Conservation (phyloP, 345 rosid genomes). For the Lagerstroemia speciosa region DNA sequence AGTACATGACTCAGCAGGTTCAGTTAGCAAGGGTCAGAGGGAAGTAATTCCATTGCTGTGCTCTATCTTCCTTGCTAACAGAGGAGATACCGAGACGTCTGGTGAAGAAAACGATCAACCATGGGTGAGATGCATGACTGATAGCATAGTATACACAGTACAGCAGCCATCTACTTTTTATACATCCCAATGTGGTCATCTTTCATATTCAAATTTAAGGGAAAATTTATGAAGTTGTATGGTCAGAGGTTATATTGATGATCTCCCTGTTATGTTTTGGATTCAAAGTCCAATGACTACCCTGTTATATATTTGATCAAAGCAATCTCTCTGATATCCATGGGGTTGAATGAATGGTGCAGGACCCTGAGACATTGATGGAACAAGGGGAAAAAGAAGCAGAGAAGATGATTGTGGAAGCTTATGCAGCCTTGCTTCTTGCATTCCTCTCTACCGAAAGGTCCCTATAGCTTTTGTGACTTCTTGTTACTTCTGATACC, state of each 20-base stretch:
- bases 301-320: not conserved
- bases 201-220: not conserved
- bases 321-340: not conserved
- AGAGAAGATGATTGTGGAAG: conserved; percentile 96
- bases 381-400: conserved; percentile 95
- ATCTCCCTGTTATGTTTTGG: not conserved
- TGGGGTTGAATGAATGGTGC: not conserved
- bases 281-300: not conserved
- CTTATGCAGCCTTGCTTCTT: conserved; percentile 85
- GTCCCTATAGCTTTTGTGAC: conserved; percentile 20
- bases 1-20: conserved; percentile 40
- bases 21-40: conserved; percentile 31
- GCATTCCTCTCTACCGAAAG: conserved; percentile 98
- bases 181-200: not conserved
- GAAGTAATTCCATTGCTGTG: conserved; percentile 72
- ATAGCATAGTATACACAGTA: not conserved
- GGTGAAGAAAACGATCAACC: conserved; percentile 42
- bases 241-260: not conserved
- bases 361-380: conserved; percentile 72
- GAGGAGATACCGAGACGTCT: conserved; percentile 51
- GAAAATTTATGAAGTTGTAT: not conserved
- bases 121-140: conserved; percentile 47
- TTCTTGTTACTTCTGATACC: not conserved
- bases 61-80: conserved; percentile 76
- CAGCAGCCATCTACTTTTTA: not conserved